Evolutionary conservation across 2,329 filamentous ascomycete species (phyloP).

Genomic region (Akanthomyces uredinophilus): DNA sequence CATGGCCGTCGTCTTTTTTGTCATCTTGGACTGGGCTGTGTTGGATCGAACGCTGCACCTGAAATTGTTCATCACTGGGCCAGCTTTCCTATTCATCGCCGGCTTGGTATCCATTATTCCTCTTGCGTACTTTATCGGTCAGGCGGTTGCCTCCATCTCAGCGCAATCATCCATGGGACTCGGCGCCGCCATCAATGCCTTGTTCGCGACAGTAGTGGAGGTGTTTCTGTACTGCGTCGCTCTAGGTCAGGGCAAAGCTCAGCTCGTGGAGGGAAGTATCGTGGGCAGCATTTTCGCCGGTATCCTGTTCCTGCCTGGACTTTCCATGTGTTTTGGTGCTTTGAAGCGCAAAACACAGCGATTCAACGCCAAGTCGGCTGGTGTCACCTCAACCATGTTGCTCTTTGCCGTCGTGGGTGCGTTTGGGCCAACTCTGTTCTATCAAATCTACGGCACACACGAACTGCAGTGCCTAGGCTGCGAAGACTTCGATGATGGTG

Average conservation of each 20-base stretch:
- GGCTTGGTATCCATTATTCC: constrained; percentile 91
- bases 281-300: constrained; percentile 97
- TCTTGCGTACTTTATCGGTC: constrained; percentile 95
- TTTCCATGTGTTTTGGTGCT: constrained; percentile 98
- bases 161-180: constrained; percentile 98
- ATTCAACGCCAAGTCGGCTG: constrained; percentile 94
- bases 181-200: constrained; percentile 93
- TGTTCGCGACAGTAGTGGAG: constrained; percentile 96
- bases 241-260: constrained; percentile 83
- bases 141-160: constrained; percentile 96
- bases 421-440: constrained; percentile 94
- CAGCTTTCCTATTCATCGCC: constrained; percentile 79
- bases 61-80: constrained; percentile 69
- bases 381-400: constrained; percentile 96
- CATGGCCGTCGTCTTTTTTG: constrained; percentile 86
- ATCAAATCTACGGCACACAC: constrained; percentile 97
- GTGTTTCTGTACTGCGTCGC: constrained; percentile 97
- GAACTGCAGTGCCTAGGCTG: constrained; percentile 80
- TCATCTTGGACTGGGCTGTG: constrained; percentile 88
- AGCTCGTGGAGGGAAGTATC: constrained; percentile 92
- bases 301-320: constrained; percentile 85
- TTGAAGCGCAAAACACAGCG: constrained; percentile 97
- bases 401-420: constrained; percentile 93
- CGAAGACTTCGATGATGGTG: constrained; percentile 38
- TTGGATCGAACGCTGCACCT: constrained; percentile 64